Conservation (phyloP, 345 rosid species). For the Corymbia maculata region DNA sequence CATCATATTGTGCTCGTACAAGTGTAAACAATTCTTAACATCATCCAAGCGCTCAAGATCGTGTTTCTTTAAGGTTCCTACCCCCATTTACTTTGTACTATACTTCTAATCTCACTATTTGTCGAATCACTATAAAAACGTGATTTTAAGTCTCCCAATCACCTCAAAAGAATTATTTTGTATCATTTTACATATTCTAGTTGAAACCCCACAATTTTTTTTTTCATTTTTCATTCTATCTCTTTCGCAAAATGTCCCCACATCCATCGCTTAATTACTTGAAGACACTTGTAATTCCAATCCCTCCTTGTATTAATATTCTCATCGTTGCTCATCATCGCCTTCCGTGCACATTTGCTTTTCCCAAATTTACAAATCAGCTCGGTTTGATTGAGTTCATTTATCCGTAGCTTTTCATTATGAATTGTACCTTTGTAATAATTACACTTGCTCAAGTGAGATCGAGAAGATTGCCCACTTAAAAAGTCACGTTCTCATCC, state of each 20-base stretch:
- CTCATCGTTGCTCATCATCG: neutral
- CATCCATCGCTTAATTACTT: neutral
- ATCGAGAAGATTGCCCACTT: neutral
- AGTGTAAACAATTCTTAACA: neutral
- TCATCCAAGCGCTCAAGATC: neutral
- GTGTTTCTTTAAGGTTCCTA: neutral
- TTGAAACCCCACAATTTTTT: neutral
- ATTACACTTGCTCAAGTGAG: neutral
- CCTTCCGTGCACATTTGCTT: neutral
- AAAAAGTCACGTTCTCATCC: neutral
- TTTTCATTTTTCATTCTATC: neutral
- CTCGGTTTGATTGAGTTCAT: neutral
- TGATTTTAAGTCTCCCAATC: neutral
- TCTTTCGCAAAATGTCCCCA: neutral
- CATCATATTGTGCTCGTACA: neutral
- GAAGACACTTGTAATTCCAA: neutral
- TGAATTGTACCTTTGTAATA: neutral
- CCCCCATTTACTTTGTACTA: neutral
- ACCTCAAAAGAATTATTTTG: neutral
- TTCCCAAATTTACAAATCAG: neutral
- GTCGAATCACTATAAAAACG: neutral
- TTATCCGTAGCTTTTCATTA: neutral
- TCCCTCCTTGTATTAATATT: neutral
- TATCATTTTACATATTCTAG: neutral
- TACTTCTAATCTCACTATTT: neutral